Evolutionary conservation across 2,329 filamentous ascomycete genomes (phyloP), one percentile per base, ranked within the genome.

Genomic region (Aquanectria penicillioides): DNA sequence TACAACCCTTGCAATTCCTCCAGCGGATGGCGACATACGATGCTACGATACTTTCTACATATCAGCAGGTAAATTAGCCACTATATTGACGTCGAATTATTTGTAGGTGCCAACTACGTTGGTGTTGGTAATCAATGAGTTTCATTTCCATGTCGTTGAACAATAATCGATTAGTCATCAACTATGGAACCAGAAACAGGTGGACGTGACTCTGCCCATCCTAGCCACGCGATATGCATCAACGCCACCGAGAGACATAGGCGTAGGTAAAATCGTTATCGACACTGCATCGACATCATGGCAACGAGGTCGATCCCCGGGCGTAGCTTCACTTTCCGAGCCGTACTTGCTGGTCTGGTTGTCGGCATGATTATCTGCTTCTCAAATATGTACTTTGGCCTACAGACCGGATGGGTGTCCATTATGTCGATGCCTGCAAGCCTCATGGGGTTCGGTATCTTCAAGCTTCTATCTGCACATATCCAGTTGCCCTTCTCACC

Each of bases 321-420:
- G 48, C 86, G 86, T 41, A 93, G 93, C 78, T 97, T 99, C 78
- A 98, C 95, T 1, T 57, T 89, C 22, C 89, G 95, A 54, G 93
- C 93, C 47, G 83, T 98, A 33, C 73, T 87, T 5, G 92, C 92
- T 23, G 95, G 95, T 13, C 81, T 97, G 6, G 80, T 86, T 4
- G 95, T 99, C 63, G 95, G 95, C 34, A 86, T 95, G 5, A 82
- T 98, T 53, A 97, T 98, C 71, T 95, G 92, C 73, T 97, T 97
- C 74, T 96, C 92, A 49, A 99, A 99, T 74, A 97, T 96, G 82
- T 99, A 98, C 76, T 99, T 99, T 74, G 95, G 95, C n/a, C 82
- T 99, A 26, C 95, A 98, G 78, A 96, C 92, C 23, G 81, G 81
- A 62, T 85, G 81, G 82, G 81, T 86, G 37, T 86, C 89, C 70